A percentile compares a stretch with the other conserved stretches of the same genome.
Evolutionary conservation across 148 eudicot species (phyloP).

Genomic region (Nepenthes gracilis): DNA sequence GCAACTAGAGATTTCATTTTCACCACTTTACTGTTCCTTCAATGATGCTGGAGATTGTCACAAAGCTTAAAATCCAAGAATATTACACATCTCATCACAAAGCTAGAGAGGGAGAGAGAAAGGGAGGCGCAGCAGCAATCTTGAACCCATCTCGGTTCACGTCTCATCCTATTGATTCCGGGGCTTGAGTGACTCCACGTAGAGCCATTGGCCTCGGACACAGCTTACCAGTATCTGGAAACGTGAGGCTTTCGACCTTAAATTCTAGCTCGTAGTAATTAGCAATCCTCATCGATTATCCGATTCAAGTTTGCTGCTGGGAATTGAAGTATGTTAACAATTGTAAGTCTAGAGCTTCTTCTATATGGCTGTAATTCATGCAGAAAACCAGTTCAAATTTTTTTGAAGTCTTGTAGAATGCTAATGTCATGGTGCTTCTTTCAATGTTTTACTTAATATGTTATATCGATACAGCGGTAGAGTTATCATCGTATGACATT

Average conservation of each 20-base stretch:
- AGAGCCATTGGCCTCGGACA: constrained; percentile 47
- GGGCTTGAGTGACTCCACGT: constrained; percentile 76
- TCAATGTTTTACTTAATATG: too few species aligned
- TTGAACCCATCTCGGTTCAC: constrained; percentile 44
- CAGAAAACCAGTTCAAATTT: too few species aligned
- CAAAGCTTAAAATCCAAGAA: too few species aligned
- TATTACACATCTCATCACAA: background rate
- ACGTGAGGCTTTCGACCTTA: constrained; percentile 50
- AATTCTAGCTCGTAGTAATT: constrained; percentile 77
- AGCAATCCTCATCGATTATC: constrained; percentile 28
- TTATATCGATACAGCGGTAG: too few species aligned
- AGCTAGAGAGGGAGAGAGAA: constrained; percentile 43
- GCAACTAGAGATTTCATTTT: too few species aligned
- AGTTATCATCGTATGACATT: too few species aligned
- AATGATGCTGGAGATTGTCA: too few species aligned
- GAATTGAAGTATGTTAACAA: constrained; percentile 25
- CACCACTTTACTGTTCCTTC: too few species aligned
- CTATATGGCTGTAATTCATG: constrained; percentile 11
- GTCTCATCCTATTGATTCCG: constrained; percentile 61
- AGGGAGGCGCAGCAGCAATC: constrained; percentile 22
- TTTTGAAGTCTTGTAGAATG: too few species aligned
- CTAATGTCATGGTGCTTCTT: too few species aligned
- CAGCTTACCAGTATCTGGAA: constrained; percentile 76
- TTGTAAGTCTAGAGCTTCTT: constrained; percentile 53
- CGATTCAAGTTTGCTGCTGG: constrained; percentile 36